These are phyloP conservation scores for Populus simonii DNA, from an alignment of 345 rosid species.

Conservation along the genomic window DNA sequence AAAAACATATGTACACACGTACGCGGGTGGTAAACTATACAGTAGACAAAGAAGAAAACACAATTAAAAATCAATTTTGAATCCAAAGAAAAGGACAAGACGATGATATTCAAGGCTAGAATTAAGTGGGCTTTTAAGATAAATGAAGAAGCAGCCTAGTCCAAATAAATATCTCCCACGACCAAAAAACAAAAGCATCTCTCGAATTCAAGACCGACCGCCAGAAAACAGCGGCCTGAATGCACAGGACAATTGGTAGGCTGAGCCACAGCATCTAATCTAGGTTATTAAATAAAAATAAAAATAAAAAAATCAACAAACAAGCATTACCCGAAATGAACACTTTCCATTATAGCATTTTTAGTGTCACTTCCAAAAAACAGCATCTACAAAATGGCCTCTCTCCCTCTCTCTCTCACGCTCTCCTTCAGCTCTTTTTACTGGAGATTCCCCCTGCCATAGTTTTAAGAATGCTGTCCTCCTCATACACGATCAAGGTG, in stretches of 20 bases:
- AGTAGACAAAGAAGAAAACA: too few species aligned
- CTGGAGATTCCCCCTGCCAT: neutral
- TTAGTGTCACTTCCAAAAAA: too few species aligned
- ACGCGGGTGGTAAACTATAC: too few species aligned
- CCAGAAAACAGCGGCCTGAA: neutral
- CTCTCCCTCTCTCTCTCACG: neutral
- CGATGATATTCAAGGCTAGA: neutral
- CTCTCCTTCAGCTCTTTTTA: neutral
- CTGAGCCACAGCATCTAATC: too few species aligned
- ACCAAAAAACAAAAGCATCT: neutral
- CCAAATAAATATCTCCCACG: neutral
- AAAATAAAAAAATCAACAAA: neutral
- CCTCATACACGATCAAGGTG: constrained; percentile 6
- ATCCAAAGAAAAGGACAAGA: neutral
- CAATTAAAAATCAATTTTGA: too few species aligned
- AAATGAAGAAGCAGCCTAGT: constrained; percentile 1
- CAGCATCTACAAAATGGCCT: too few species aligned
- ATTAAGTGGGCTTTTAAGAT: neutral
- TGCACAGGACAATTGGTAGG: neutral
- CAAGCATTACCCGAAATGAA: too few species aligned
- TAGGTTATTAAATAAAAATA: neutral
- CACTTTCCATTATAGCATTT: too few species aligned
- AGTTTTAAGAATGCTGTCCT: neutral
- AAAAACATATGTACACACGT: too few species aligned
- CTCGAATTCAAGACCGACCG: neutral